Evolutionary conservation across 768 basidiomycete genomes (phyloP), one percentile per base, ranked within the genome.

Genomic region (Trametopsis cervina): DNA sequence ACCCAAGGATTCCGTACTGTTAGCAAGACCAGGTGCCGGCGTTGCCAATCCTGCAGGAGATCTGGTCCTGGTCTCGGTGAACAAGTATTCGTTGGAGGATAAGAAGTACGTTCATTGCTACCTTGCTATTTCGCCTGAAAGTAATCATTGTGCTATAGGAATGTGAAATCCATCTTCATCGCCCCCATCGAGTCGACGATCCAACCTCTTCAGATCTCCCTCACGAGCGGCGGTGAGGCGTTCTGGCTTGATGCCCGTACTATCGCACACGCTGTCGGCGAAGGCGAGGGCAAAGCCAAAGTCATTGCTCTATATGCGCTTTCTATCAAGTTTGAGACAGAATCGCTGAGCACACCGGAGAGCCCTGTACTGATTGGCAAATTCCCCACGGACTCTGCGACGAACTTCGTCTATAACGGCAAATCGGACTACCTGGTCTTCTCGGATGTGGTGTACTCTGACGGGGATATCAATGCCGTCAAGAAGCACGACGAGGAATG

Each of bases 221-320:
- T 89, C 29, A 67, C 75, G 20, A 77, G 79, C 41, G 85, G 79
- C 7, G 88, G 87, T 18, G 81, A 87, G 39, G 74, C 75, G 2
- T 90, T 92, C 67, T 92, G 89, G 89, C 71, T 92, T 11, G 76
- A 81, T 43, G 66, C 73, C 1, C 73, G 77, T 38, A 86, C 83
- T n/a, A 62, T 92, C 50, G 87, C 74, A 1, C 81, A 86, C 46
- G 77, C 81, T 44, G 76, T 85, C 20, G 74, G 69, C 4, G 70
- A 75, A 23, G 77, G 76, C 42, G 69, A 72, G 21, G 64, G 62
- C 40, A 73, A 74, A 57, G 68, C 63, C 40, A 71, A 74, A 54
- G 66, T 63, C 36, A 71, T 80, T 17, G 71, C 79, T 36, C 64
- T 92, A 29, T 83, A 81, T 59, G 73, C 78, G 6, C 64, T 85